Evolutionary conservation across 1,284 basidiomycete genomes (phyloP).

Genomic region (Leccinum glutinopallens): DNA sequence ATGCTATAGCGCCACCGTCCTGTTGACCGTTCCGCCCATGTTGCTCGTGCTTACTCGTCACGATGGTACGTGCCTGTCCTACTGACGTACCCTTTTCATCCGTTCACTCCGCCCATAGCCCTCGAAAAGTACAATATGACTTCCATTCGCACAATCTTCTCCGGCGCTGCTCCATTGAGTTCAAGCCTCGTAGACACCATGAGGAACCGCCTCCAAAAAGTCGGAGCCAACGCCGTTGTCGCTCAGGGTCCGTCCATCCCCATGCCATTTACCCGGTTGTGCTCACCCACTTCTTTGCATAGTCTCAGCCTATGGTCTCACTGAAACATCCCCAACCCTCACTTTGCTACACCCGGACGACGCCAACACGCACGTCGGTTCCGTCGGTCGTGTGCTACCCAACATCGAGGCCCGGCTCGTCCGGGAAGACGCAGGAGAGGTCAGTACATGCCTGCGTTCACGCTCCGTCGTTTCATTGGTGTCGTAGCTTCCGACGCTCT

Average conservation of each 20-base stretch:
- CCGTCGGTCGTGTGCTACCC: constrained; percentile 74
- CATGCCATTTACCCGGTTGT: constrained; percentile 4
- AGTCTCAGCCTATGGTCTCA: constrained; percentile 69
- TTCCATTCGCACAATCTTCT: constrained; percentile 61
- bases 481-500: constrained; percentile 36
- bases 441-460: constrained; percentile 52
- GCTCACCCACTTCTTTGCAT: background rate
- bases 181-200: constrained; percentile 56
- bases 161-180: constrained; percentile 84
- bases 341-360: constrained; percentile 48
- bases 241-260: constrained; percentile 45
- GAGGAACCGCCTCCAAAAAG: constrained; percentile 41
- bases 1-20: constrained; percentile 61
- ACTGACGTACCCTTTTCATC: background rate
- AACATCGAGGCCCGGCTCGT: constrained; percentile 81
- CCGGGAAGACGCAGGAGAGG: constrained; percentile 53
- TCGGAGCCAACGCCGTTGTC: constrained; percentile 39
- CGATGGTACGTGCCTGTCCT: constrained; percentile 44
- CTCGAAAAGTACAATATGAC: constrained; percentile 72
- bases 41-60: constrained; percentile 72
- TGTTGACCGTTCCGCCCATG: constrained; percentile 84
- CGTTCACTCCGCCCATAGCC: constrained; percentile 37
- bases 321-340: constrained; percentile 73
- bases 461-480: constrained; percentile 81
- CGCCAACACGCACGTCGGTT: constrained; percentile 53